A percentile compares a stretch with the other conserved stretches of the same genome.
Evolutionary conservation across 345 rosid species (phyloP).

Genomic region (Viola odorata): DNA sequence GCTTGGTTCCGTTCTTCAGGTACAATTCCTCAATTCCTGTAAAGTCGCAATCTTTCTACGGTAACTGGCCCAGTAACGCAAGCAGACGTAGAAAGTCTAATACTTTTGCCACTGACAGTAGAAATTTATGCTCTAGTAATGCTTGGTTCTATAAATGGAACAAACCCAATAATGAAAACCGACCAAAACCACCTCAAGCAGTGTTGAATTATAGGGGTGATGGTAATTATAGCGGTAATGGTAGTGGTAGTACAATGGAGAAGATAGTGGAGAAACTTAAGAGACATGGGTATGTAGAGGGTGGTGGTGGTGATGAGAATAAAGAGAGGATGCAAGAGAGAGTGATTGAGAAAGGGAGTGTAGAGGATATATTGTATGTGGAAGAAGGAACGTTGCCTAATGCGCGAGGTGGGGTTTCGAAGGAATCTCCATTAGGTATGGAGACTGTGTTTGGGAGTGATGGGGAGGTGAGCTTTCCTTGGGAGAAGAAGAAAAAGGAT

Average conservation of each 20-base stretch:
- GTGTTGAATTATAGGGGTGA: conserved; percentile 41
- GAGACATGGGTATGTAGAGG: conserved; percentile 59
- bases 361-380: conserved; percentile 63
- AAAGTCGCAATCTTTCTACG: conserved; percentile 11
- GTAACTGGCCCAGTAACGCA: conserved; percentile 16
- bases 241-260: conserved; percentile 61
- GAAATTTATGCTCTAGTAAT: conserved; percentile 13
- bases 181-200: conserved; percentile 37
- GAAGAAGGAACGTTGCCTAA: conserved; percentile 65
- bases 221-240: conserved; percentile 20
- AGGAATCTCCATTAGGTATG: conserved; percentile 41
- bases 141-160: conserved; percentile 60
- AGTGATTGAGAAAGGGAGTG: conserved; percentile 64
- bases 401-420: conserved; percentile 53
- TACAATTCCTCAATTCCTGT: conserved; percentile 36
- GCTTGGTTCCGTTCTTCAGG: conserved; percentile 45
- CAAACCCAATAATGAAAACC: conserved; percentile 34
- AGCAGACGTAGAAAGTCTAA: conserved; percentile 26
- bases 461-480: conserved; percentile 69
- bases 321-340: conserved; percentile 34
- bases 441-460: conserved; percentile 34
- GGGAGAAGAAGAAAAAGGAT: conserved; percentile 54
- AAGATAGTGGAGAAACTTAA: conserved; percentile 76
- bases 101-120: conserved; percentile 16
- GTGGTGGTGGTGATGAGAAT: conserved; percentile 28